phyloP scores from a whole-genome alignment of 2,329 filamentous ascomycete genomes.

The Colletotrichum chrysophilum region DNA sequence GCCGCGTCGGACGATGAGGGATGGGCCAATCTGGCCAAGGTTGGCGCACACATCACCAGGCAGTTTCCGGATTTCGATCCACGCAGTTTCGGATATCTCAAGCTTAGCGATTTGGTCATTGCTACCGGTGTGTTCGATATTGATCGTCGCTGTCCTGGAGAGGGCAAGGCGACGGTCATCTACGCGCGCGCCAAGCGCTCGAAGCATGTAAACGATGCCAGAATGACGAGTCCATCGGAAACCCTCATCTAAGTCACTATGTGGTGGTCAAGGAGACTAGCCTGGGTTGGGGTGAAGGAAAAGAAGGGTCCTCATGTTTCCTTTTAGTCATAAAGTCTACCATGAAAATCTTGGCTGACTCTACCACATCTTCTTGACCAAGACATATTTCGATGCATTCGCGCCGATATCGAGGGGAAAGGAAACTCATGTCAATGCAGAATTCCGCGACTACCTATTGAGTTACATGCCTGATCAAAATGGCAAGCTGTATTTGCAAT shows the following conservation, averaged over 20 bases:
- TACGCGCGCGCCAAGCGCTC: not conserved
- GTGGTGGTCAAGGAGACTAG: no score
- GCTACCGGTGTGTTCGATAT: not conserved
- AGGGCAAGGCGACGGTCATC: not conserved
- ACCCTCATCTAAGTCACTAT: no score
- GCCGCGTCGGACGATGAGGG: conserved; percentile 28
- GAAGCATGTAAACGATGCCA: not conserved
- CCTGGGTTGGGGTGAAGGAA: no score
- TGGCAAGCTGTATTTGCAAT: not conserved
- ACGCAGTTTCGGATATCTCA: conserved; percentile 30
- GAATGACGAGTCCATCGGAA: no score
- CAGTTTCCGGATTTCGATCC: conserved; percentile 34
- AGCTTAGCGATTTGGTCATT: conserved; percentile 1
- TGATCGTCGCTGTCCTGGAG: not conserved
- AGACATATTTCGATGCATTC: not conserved
- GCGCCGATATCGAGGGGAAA: not conserved
- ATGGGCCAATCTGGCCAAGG: conserved; percentile 30
- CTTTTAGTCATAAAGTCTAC: no score
- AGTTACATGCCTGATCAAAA: not conserved
- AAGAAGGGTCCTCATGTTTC: no score
- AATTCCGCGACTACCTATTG: not conserved
- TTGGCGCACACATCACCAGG: conserved; percentile 30
- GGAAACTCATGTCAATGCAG: not conserved
- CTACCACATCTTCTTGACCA: not conserved
- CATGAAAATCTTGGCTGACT: no score